Base-by-base conservation (phyloP, 148 eudicot species). In the Rhododendron henanense region DNA sequence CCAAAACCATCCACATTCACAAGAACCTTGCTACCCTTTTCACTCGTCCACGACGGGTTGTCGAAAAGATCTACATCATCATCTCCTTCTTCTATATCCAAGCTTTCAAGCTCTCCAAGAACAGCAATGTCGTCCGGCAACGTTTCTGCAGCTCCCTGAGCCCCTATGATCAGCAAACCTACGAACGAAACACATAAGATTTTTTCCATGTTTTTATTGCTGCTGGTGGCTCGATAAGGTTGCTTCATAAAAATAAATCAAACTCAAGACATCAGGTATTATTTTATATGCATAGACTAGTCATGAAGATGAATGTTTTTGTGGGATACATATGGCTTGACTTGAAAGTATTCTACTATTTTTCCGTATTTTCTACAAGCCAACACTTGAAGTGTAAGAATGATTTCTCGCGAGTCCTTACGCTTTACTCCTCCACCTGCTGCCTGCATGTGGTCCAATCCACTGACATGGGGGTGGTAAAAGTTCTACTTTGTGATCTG, bases 1-100 rank as follows among this genome's bases (percentile, higher is more conserved):
- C 95, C 98, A 90, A 95, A 95, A 51, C 90, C 88, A 89, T 95
- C 95, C 53, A 97, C 98, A 86, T 93, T 97, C 86, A 94, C 94
- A 61, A 94, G 91, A 90, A 90, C 89, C 57, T 89, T 91, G 87
- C 85, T 91, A 51, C 90, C 88, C 48, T 83, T 83, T 86, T 85
- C 85, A 82, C 93, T 90, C 16, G 83, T 84, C 89, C 91, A 90
- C 11, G 91, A 90, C 18, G 92, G 88, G 59, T 45, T 69, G 33
- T 89, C 93, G 33, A 83, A 83, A 61, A 82, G 48, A 8, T 91
- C 95, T 35, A 86, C 57, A 23, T 59, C 25, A 2, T 55, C 93
- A 3, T 59, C 93, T 11, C 79, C 92, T 79, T 91, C 99, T 79
- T 87, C 86, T 51, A 90, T 57, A 33, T 93, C 92, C 9, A 93